Evolutionary conservation across 2,329 filamentous ascomycete species (phyloP), one percentile per base, ranked within the genome.

Genomic region (Fonsecaea pugnacius): DNA sequence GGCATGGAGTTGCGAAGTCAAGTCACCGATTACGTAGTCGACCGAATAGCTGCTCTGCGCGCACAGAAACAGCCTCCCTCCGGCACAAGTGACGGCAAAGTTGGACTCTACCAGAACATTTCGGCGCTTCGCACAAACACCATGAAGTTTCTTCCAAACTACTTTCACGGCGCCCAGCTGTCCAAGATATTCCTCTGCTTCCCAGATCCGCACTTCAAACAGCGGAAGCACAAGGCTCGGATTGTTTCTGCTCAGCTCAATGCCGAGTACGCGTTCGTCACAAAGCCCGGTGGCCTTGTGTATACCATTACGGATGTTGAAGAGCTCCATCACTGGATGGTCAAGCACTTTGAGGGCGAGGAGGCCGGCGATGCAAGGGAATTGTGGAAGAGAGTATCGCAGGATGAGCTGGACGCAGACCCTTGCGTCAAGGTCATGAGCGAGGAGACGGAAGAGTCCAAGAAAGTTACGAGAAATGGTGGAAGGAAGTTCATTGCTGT

Each of bases 61-160:
- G 67, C 74, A 30, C 77, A 80, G 64, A 76, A 79, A 59, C 70
- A 51, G 24, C 32, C 46, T 32, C 77, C 78, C 57, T 66, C 63
- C 38, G 60, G 52, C 65, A 54, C 65, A 63, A 38, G 21, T 18
- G 10, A n/a, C 48, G 54, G 61, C 21, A 57, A 67, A 32, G 66
- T 66, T 6, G 54, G 68, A 4, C 70, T 71, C 46, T 98, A 92
- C 76, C 89, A 96, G 74, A 99, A 99, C 76, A 89, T 94, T 60
- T 88, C 90, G 36, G 96, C 92, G 74, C 82, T 99, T 54, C 89
- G 95, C 67, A 91, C 91, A 70, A 99, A 99, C 80, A 91, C 92
- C 4, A 99, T 99, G 95, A 99, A 99, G 77, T 99, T 98, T 78
- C 82, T 99, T n/a, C 94, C 96, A 67, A 98, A 99, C 75, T 96